phyloP scores from a whole-genome alignment of 2,329 filamentous ascomycete species.

The Ophiostoma tasmaniense region DNA sequence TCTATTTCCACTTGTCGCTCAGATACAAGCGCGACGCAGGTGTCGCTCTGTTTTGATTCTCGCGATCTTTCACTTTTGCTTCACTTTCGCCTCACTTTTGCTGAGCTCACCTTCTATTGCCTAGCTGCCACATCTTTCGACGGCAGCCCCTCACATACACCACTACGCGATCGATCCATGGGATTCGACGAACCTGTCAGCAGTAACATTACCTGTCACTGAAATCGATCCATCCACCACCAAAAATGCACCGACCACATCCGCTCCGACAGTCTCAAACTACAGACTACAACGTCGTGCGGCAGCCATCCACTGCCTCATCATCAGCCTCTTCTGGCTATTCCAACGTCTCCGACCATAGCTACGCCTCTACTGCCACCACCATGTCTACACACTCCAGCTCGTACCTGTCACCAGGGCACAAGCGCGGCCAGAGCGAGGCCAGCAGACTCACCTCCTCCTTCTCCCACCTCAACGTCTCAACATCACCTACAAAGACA shows the following conservation, averaged over 20 bases:
- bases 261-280: constrained; percentile 50
- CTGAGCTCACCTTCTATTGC: not conserved
- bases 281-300: constrained; percentile 41
- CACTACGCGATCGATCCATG: constrained; percentile 10
- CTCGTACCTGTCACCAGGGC: constrained; percentile 44
- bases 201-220: constrained; percentile 22
- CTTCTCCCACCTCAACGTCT: constrained; percentile 32
- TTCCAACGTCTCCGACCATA: constrained; percentile 49
- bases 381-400: constrained; percentile 66
- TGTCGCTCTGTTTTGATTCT: constrained; percentile 9
- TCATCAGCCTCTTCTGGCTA: constrained; percentile 64
- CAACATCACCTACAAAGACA: constrained; percentile 30
- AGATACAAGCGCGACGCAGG: constrained; percentile 10
- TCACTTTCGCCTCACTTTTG: constrained; percentile 4
- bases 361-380: constrained; percentile 41
- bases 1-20: constrained; percentile 1
- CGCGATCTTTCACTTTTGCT: constrained; percentile 11
- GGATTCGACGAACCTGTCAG: constrained; percentile 10
- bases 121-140: not conserved
- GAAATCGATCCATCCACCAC: constrained; percentile 20
- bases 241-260: constrained; percentile 50
- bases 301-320: constrained; percentile 62
- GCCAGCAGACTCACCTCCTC: constrained; percentile 43
- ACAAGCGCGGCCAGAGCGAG: constrained; percentile 72
- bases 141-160: not conserved